Evolutionary conservation across 2,329 filamentous ascomycete species (phyloP).

Genomic region (Fusarium foetens): DNA sequence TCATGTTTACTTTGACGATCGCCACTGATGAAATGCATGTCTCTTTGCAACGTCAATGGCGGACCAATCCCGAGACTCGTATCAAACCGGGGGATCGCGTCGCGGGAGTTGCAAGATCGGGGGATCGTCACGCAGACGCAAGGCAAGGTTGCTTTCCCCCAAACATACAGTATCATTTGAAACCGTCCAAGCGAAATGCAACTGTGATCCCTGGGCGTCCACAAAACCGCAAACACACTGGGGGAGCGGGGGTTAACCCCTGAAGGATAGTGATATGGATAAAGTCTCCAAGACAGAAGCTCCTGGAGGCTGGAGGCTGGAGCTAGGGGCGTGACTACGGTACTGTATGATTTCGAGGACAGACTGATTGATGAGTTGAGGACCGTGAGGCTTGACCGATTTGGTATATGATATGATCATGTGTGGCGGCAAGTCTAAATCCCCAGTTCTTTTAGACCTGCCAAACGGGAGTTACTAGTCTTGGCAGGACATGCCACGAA

Average conservation of each 20-base stretch:
- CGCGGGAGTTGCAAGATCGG: slow-evolving; percentile 41
- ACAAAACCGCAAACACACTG: slow-evolving; percentile 25
- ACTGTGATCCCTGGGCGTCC: slow-evolving; percentile 33
- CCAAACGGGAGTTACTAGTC: slow-evolving; percentile 36
- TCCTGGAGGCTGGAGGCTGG: slow-evolving; percentile 7
- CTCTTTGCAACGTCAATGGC: slow-evolving; percentile 14
- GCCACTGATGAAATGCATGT: slow-evolving; percentile 19
- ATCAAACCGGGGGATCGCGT: slow-evolving; percentile 8
- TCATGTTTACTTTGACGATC: slow-evolving; percentile 26
- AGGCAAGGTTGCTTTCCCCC: slow-evolving; percentile 33
- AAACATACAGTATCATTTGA: slow-evolving; percentile 25
- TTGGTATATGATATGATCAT: slow-evolving; percentile 25
- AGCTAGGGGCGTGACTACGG: slow-evolving; percentile 17
- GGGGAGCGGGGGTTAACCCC: slow-evolving; percentile 22
- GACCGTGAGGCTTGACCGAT: neutral
- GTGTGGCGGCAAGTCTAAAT: slow-evolving; percentile 22
- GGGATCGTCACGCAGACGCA: slow-evolving; percentile 38
- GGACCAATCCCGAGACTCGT: slow-evolving; percentile 24
- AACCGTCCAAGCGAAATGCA: slow-evolving; percentile 34
- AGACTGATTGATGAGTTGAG: neutral
- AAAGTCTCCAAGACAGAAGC: slow-evolving; percentile 5
- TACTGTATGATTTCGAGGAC: neutral
- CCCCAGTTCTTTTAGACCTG: slow-evolving; percentile 22
- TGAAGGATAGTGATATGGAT: neutral
- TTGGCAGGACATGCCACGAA: slow-evolving; percentile 29